These are phyloP conservation scores for Omphalotus olearius DNA, from an alignment of 1,284 basidiomycete genomes.

Conservation along the genomic window DNA sequence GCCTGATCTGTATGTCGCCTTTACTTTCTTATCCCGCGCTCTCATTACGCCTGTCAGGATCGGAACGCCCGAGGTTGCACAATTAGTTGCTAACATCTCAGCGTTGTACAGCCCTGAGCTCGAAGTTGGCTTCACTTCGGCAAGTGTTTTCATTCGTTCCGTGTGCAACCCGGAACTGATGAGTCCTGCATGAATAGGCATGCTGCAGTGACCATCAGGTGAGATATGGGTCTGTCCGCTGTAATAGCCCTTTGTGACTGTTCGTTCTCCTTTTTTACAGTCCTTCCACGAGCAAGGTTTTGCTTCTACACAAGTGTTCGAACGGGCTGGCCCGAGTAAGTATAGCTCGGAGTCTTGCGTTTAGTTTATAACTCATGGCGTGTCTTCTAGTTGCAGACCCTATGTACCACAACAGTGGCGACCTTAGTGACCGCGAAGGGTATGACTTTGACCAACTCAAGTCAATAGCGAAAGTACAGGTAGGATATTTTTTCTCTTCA, in stretches of 20 bases:
- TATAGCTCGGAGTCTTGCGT: conserved; percentile 6
- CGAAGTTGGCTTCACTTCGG: conserved; percentile 67
- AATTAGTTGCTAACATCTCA: conserved; percentile 72
- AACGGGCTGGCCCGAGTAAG: conserved; percentile 74
- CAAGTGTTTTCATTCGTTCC: conserved; percentile 23
- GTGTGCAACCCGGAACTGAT: not conserved
- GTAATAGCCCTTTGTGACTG: not conserved
- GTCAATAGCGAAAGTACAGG: conserved; percentile 83
- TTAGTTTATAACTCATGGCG: not conserved
- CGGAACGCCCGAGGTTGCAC: conserved; percentile 70
- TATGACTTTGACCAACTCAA: conserved; percentile 80
- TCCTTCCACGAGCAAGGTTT: conserved; percentile 81
- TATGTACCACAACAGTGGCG: conserved; percentile 83
- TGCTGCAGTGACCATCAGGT: conserved; percentile 89
- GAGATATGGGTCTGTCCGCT: conserved; percentile 8
- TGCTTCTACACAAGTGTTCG: conserved; percentile 78
- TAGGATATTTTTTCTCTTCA: conserved; percentile 25
- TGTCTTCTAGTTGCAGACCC: conserved; percentile 64
- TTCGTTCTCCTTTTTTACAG: conserved; percentile 28
- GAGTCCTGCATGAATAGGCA: conserved; percentile 34
- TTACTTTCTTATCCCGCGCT: not conserved
- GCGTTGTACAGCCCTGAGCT: conserved; percentile 79
- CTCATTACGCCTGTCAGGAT: conserved; percentile 43
- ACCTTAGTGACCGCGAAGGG: conserved; percentile 70
- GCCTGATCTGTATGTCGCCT: conserved; percentile 47